Percentiles rank a stretch among this genome's conserved stretches.
These are phyloP conservation scores for Termitomyces sp. DNA, from an alignment of 1,284 basidiomycete species.

Conservation along the genomic window DNA sequence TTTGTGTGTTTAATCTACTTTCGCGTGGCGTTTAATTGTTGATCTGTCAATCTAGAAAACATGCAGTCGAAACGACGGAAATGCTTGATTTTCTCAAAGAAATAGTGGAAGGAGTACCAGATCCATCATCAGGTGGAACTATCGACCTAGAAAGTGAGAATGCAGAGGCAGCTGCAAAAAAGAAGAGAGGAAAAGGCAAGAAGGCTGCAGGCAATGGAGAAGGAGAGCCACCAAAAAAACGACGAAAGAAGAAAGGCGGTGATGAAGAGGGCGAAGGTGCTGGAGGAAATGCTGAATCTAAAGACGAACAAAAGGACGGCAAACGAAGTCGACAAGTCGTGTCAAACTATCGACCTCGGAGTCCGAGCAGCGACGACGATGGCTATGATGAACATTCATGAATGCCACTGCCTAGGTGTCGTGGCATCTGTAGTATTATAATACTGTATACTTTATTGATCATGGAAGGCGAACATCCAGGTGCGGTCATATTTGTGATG, in stretches of 20 bases:
- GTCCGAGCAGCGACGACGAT: conserved; percentile 26
- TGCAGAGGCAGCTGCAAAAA: conserved; percentile 41
- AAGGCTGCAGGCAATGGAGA: conserved; percentile 28
- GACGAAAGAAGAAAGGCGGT: conserved; percentile 35
- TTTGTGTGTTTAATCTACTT: conserved; percentile 57
- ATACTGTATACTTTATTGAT: conserved; percentile 13
- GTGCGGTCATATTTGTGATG: background rate
- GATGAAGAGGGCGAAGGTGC: conserved; percentile 14
- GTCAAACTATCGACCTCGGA: conserved; percentile 22
- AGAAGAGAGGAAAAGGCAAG: conserved; percentile 54
- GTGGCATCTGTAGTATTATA: conserved; percentile 9
- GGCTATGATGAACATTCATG: conserved; percentile 28
- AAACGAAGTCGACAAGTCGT: conserved; percentile 18
- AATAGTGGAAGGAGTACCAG: conserved; percentile 85
- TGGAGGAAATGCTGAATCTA: conserved; percentile 4
- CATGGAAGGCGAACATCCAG: conserved; percentile 3
- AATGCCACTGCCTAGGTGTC: background rate
- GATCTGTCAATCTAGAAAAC: conserved; percentile 63
- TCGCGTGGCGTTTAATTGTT: background rate
- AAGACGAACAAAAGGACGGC: conserved; percentile 21
- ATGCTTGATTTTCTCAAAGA: conserved; percentile 96
- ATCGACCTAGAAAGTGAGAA: conserved; percentile 63
- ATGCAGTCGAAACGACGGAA: conserved; percentile 84
- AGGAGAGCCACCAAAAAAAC: conserved; percentile 32
- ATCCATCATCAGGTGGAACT: conserved; percentile 80